Percentiles rank a stretch among this genome's conserved stretches.
phyloP scores from a whole-genome alignment of 75 land plant genomes.

The Pinus albicaulis region DNA sequence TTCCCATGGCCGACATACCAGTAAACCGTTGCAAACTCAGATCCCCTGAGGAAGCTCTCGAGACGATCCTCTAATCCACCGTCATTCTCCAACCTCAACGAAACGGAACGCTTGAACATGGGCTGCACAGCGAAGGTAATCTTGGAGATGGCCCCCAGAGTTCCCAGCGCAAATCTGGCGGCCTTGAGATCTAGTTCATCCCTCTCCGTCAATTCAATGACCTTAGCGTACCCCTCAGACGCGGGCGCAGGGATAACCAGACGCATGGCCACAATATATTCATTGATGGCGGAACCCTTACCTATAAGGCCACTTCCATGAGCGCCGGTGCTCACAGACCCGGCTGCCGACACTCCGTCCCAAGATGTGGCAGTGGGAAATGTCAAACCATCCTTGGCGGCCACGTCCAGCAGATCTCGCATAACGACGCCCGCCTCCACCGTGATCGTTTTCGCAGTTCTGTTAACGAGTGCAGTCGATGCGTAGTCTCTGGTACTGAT shows the following conservation, averaged over 20 bases:
- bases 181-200: constrained; percentile 15
- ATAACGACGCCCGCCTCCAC: constrained; percentile 22
- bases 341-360: constrained; percentile 19
- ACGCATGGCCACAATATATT: constrained; percentile 22
- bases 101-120: constrained; percentile 15
- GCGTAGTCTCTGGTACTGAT: constrained; percentile 26
- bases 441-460: background rate
- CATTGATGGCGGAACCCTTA: constrained; percentile 9
- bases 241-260: constrained; percentile 15
- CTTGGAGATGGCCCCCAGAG: constrained; percentile 19
- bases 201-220: constrained; percentile 2
- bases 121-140: constrained; percentile 12
- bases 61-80: background rate
- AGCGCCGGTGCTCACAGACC: constrained; percentile 18
- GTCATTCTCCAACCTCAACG: background rate
- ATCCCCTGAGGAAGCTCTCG: background rate
- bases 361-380: constrained; percentile 11
- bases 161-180: constrained; percentile 11
- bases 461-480: constrained; percentile 2
- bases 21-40: constrained; percentile 10
- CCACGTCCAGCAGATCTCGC: constrained; percentile 10
- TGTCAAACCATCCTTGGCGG: constrained; percentile 9
- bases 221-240: constrained; percentile 12
- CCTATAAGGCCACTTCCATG: constrained; percentile 24
- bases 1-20: constrained; percentile 4